These are phyloP conservation scores for Ophidiomyces ophidiicola DNA, from an alignment of 2,329 filamentous ascomycete genomes.

Conservation along the genomic window DNA sequence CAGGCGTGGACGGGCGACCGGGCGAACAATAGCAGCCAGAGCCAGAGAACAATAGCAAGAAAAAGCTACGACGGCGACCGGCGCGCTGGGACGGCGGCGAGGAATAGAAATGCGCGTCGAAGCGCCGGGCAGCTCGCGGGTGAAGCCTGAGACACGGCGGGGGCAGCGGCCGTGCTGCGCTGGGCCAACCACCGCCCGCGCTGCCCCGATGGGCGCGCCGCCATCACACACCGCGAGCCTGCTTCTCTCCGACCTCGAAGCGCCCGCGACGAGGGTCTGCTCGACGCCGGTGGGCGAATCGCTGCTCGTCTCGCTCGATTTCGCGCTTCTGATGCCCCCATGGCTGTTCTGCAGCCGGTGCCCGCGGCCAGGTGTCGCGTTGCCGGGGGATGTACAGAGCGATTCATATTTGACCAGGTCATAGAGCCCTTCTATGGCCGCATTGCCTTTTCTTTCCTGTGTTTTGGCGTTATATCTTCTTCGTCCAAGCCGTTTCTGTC, in stretches of 20 bases:
- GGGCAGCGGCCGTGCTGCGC: too few species aligned
- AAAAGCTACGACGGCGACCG: neutral
- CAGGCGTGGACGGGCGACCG: neutral
- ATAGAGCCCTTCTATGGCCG: neutral
- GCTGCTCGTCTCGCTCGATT: too few species aligned
- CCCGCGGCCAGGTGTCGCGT: too few species aligned
- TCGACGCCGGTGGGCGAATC: neutral
- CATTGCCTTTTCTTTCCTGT: neutral
- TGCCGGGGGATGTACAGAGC: too few species aligned
- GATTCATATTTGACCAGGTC: neutral
- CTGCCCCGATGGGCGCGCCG: too few species aligned
- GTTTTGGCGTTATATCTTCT: neutral
- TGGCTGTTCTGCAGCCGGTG: too few species aligned
- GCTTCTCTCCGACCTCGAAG: too few species aligned
- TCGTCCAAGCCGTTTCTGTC: neutral
- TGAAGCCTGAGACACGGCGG: too few species aligned
- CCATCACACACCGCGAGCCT: too few species aligned
- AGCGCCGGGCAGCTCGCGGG: too few species aligned
- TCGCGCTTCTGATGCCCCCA: neutral
- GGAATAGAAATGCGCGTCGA: constrained; percentile 1
- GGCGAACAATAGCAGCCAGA: constrained; percentile 2
- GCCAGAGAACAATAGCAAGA: constrained; percentile 6
- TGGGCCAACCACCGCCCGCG: too few species aligned
- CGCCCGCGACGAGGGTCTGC: neutral
- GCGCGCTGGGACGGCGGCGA: neutral